Conservation (phyloP, 2,329 filamentous ascomycete species). For the Peltaster fructicola region DNA sequence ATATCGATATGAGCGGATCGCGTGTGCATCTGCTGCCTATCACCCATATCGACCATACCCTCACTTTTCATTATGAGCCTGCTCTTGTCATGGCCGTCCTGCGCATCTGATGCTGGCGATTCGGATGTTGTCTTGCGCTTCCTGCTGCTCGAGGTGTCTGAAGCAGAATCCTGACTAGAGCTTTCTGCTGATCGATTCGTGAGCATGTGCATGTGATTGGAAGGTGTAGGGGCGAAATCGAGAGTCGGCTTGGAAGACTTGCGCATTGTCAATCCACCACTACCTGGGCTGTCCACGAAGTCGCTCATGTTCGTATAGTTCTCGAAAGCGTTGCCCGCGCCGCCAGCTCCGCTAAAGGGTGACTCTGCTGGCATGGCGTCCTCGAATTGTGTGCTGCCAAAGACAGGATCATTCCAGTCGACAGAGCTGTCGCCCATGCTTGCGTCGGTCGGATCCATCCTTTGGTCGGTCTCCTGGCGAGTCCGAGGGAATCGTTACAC, state of each 20-base stretch:
- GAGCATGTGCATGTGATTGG: conserved; percentile 6
- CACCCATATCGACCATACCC: conserved; percentile 11
- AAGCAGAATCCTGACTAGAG: conserved; percentile 25
- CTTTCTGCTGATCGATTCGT: conserved; percentile 21
- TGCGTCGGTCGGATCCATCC: conserved; percentile 11
- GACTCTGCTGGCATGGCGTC: conserved; percentile 10
- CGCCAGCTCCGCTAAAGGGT: conserved; percentile 6
- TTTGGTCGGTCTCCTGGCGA: no score
- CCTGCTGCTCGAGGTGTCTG: conserved; percentile 22
- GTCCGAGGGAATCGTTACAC: no score
- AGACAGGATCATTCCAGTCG: conserved; percentile 15
- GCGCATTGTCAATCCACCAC: conserved; percentile 9
- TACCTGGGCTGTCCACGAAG: conserved; percentile 10
- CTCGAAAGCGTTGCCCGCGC: no score
- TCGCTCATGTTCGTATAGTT: conserved; percentile 10
- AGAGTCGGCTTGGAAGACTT: conserved; percentile 14
- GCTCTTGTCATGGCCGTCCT: conserved; percentile 10
- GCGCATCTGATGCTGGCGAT: conserved; percentile 17
- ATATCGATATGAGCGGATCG: no score
- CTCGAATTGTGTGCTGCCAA: conserved; percentile 8
- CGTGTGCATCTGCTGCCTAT: conserved; percentile 10
- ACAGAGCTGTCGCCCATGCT: conserved; percentile 6
- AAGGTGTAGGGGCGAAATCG: conserved; percentile 6
- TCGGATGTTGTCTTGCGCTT: conserved; percentile 24
- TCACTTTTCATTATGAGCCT: conserved; percentile 15